phyloP scores from a whole-genome alignment of 768 basidiomycete species.

The Panus rudis region DNA sequence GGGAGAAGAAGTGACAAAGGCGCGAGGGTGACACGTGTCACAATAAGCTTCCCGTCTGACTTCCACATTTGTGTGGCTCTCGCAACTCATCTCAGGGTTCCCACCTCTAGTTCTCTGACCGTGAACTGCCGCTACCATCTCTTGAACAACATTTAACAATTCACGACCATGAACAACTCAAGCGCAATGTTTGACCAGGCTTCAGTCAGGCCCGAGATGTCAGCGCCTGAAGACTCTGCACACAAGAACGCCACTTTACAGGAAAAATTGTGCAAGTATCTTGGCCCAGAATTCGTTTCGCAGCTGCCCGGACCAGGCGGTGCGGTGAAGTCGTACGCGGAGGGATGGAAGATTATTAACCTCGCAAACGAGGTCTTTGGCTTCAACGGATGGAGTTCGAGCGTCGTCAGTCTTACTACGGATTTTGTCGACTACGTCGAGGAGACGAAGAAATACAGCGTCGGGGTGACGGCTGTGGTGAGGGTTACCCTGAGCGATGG shows the following conservation, averaged over 20 bases:
- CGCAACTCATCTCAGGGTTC: too few relatives aligned
- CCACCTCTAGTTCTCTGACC: too few relatives aligned
- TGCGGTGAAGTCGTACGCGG: conserved; percentile 86
- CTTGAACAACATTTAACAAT: too few relatives aligned
- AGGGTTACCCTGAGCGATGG: conserved; percentile 87
- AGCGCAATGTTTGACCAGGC: too few relatives aligned
- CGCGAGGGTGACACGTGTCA: too few relatives aligned
- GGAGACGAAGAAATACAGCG: conserved; percentile 54
- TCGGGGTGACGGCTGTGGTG: conserved; percentile 81
- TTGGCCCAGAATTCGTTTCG: conserved; percentile 93
- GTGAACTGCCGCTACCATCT: too few relatives aligned
- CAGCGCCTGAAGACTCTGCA: conserved; percentile 54
- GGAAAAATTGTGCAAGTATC: conserved; percentile 74
- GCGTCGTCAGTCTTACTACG: conserved; percentile 62
- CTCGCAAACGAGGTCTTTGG: conserved; percentile 98
- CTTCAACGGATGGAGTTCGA: conserved; percentile 93
- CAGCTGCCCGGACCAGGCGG: conserved; percentile 83
- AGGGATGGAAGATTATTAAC: conserved; percentile 98
- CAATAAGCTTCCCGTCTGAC: too few relatives aligned
- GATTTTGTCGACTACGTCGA: conserved; percentile 75
- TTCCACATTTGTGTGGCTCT: too few relatives aligned
- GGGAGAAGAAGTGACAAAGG: too few relatives aligned
- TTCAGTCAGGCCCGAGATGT: too few relatives aligned
- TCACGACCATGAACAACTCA: too few relatives aligned
- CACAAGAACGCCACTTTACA: conserved; percentile 68